These are phyloP conservation scores for Baorangia bicolor DNA, from an alignment of 768 basidiomycete genomes.

Conservation along the genomic window DNA sequence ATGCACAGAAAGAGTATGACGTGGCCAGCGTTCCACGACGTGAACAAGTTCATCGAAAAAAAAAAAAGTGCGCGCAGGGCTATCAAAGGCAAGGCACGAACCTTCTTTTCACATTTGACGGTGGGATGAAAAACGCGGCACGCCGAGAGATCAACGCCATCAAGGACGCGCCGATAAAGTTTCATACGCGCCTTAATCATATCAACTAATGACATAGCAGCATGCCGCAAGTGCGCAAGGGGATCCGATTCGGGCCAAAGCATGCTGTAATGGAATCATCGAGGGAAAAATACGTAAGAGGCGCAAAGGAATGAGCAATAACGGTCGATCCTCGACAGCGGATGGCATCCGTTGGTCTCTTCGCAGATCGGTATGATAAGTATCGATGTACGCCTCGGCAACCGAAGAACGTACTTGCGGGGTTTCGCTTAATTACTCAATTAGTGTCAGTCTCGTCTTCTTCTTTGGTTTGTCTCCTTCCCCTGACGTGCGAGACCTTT, in stretches of 20 bases:
- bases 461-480: slow-evolving; percentile 20
- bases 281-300: slow-evolving; percentile 12
- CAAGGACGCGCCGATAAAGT: slow-evolving; percentile 26
- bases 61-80: slow-evolving; percentile 18
- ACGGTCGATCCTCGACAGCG: slow-evolving; percentile 23
- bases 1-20: slow-evolving; percentile 13
- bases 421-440: slow-evolving; percentile 24
- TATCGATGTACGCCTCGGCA: slow-evolving; percentile 13
- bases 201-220: slow-evolving; percentile 22
- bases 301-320: slow-evolving; percentile 4
- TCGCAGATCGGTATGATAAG: slow-evolving; percentile 20
- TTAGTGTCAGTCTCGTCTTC: slow-evolving; percentile 24
- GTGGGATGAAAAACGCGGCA: slow-evolving; percentile 21
- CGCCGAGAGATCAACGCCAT: slow-evolving; percentile 27
- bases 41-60: slow-evolving; percentile 21
- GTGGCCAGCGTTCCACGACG: slow-evolving; percentile 21
- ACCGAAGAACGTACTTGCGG: slow-evolving; percentile 19
- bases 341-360: slow-evolving; percentile 11
- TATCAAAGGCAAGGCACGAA: slow-evolving; percentile 24
- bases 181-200: slow-evolving; percentile 30
- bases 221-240: slow-evolving; percentile 15
- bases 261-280: slow-evolving; percentile 25
- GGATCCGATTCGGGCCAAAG: slow-evolving; percentile 9
- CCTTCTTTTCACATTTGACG: slow-evolving; percentile 23
- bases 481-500: slow-evolving; percentile 24